A percentile compares a stretch with the other conserved stretches of the same genome.
phyloP scores from a whole-genome alignment of 371 early-diverging fungal species.

The Mortierella sp. region DNA sequence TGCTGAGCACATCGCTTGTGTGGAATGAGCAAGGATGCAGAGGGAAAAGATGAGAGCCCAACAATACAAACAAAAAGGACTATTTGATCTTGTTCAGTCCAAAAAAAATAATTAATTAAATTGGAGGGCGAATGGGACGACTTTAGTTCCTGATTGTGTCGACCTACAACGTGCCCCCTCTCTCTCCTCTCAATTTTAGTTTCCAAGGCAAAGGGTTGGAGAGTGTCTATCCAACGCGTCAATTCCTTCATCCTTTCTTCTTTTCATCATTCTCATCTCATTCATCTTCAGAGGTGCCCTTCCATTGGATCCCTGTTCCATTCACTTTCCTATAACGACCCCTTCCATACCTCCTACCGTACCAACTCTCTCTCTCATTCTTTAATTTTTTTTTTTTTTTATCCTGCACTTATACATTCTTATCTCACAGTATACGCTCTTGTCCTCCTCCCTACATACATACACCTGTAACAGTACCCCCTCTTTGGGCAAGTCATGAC shows the following conservation, averaged over 20 bases:
- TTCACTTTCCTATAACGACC: background rate
- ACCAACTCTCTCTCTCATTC: background rate
- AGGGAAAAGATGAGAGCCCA: no score
- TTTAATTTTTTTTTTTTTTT: background rate
- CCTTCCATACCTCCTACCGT: constrained; percentile 5
- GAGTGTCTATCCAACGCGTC: background rate
- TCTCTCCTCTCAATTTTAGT: background rate
- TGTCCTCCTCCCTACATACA: background rate
- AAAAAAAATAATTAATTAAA: background rate
- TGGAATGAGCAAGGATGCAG: no score
- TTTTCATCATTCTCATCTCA: background rate
- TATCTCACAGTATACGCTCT: background rate
- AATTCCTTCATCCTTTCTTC: background rate
- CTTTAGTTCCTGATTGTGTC: no score
- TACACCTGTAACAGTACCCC: background rate
- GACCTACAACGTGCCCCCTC: background rate
- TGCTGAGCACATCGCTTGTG: background rate
- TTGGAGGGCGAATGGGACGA: no score
- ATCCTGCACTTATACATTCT: background rate
- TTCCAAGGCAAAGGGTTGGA: background rate
- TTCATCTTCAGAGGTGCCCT: background rate
- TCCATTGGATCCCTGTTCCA: no score
- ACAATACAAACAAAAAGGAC: no score
- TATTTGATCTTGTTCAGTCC: no score
- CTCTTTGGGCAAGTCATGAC: constrained; percentile 11